Base-by-base conservation (phyloP, 73 alveolate genomes). In the Breviolum minutum region DNA sequence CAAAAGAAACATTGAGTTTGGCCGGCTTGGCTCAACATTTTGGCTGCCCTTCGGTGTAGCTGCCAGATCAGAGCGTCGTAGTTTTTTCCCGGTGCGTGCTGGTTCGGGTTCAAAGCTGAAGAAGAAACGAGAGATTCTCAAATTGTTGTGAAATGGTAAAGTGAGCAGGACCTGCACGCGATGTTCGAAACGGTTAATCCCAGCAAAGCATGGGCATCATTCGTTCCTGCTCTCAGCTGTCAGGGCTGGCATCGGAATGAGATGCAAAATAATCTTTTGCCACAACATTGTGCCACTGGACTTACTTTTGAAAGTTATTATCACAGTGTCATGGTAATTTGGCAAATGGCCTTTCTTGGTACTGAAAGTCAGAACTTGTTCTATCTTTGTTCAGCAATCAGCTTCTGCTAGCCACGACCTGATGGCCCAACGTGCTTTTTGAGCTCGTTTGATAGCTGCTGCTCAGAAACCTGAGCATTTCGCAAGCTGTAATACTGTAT, bases 391-490 rank as follows among this genome's bases (percentile, higher is more conserved):
- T n/a, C n/a, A n/a, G n/a, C n/a, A n/a, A n/a, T n/a, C n/a, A n/a
- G 54, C 3, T 40, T 0, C 54, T 40, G 54, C 54, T 40, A 40
- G 54, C 54, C 54, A 3, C 54, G 54, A 40, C 54, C 54, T 40
- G 54, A 40, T 40, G 54, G 54, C 32, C 88, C 30, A 80, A 48
- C 69, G 88, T 32, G 88, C 88, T 80, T 80, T 3, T 40, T 63
- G 88, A 80, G 88, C 69, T 80, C 24, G 32, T 26, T n/a, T 40
- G 14, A 48, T 40, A 80, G 88, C 88, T 48, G 88, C 88, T 48
- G 88, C 88, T 80, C 88, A 29, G 88, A 80, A 80, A 80, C 54
- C 88, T 80, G 88, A 80, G 88, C 88, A 40, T 32, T 16, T 30
- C 32, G 88, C 88, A 73, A 2, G 83, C 83, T 19, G 30, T 14